These are phyloP conservation scores for Crithidia thermophila DNA, from an alignment of 208 protist genomes.

Conservation along the genomic window DNA sequence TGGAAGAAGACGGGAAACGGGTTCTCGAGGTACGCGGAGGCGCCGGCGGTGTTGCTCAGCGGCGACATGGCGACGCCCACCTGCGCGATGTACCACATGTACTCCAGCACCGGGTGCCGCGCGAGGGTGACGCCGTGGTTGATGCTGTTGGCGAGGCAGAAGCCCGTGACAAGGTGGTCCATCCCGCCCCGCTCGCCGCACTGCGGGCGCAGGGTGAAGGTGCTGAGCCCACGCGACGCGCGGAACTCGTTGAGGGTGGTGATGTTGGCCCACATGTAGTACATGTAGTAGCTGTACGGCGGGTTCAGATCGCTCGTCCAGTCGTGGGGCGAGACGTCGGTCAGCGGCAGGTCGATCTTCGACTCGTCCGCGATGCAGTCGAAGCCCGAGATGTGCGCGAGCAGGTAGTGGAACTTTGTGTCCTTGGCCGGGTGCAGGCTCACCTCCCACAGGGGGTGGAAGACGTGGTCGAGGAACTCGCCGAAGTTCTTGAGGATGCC, in stretches of 20 bases:
- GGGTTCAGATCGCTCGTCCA: conserved; percentile 96
- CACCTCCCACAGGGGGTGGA: conserved; percentile 98
- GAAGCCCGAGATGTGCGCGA: conserved; percentile 96
- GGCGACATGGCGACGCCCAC: conserved; percentile 98
- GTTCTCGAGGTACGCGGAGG: conserved; percentile 96
- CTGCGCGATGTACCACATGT: conserved; percentile 98
- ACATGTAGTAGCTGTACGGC: conserved; percentile 98
- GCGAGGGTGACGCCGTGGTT: conserved; percentile 97
- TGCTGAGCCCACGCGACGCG: conserved; percentile 74
- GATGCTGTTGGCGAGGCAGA: conserved; percentile 95
- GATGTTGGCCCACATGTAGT: conserved; percentile 99
- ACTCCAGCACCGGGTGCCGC: conserved; percentile 96
- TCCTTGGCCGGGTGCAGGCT: conserved; percentile 94
- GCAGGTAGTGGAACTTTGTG: conserved; percentile 96
- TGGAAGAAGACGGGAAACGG: conserved; percentile 97
- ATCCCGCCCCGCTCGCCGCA: conserved; percentile 93
- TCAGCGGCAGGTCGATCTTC: conserved; percentile 91
- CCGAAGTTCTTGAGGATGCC: conserved; percentile 92
- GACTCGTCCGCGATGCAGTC: conserved; percentile 97
- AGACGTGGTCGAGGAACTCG: conserved; percentile 97
- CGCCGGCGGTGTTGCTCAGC: conserved; percentile 98
- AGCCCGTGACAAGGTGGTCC: conserved; percentile 94
- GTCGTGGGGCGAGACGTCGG: conserved; percentile 82
- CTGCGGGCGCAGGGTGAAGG: conserved; percentile 96
- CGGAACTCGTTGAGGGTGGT: conserved; percentile 96